These are phyloP conservation scores for Pisolithus orientalis DNA, from an alignment of 768 basidiomycete genomes.

Conservation along the genomic window DNA sequence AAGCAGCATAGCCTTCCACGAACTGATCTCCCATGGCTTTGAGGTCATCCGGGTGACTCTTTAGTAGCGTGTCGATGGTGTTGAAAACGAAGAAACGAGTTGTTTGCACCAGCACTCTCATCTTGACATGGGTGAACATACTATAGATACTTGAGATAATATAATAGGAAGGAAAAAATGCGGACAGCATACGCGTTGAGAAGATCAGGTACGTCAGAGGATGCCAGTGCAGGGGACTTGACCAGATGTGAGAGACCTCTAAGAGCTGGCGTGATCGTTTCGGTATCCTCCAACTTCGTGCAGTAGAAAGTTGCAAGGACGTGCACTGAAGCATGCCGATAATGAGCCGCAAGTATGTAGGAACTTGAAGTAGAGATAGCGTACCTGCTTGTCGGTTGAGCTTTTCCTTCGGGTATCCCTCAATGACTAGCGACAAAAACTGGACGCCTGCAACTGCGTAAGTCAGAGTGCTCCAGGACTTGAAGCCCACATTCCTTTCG, in stretches of 20 bases:
- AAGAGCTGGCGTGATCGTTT: conserved; percentile 78
- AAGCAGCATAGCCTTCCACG: conserved; percentile 60
- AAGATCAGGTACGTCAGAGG: conserved; percentile 57
- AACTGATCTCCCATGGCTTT: conserved; percentile 70
- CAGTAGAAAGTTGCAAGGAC: conserved; percentile 81
- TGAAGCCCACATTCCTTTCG: conserved; percentile 55
- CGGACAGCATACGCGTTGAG: conserved; percentile 47
- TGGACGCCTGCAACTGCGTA: conserved; percentile 59
- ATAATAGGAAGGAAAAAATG: background rate
- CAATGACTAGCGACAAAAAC: conserved; percentile 69
- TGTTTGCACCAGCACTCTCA: conserved; percentile 77
- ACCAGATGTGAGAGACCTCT: conserved; percentile 68
- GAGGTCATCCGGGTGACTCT: conserved; percentile 41
- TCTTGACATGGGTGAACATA: conserved; percentile 70
- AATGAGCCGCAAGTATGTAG: background rate
- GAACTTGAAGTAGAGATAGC: conserved; percentile 13
- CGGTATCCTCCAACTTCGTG: conserved; percentile 80
- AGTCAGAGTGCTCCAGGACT: conserved; percentile 1
- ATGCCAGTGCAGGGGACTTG: conserved; percentile 53
- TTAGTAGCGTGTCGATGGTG: conserved; percentile 63
- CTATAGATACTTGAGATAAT: conserved; percentile 32
- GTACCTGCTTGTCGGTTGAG: conserved; percentile 81
- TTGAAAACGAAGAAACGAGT: conserved; percentile 76
- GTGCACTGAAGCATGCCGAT: conserved; percentile 48
- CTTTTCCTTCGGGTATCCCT: conserved; percentile 49